Conservation (phyloP, 306 rosid species). For the Arachis hypogaea region DNA sequence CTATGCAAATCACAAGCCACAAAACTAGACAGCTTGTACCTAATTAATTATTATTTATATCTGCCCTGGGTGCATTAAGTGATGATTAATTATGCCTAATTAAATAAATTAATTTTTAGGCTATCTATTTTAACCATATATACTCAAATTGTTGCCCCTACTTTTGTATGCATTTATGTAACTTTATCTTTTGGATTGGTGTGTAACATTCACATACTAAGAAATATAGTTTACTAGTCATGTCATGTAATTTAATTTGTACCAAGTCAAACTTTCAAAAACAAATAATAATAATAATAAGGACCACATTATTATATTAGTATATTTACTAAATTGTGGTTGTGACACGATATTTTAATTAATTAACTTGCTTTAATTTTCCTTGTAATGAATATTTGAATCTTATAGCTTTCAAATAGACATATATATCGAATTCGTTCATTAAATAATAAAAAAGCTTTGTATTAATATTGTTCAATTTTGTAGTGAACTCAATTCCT, state of each 20-base stretch:
- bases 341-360: too few relatives aligned
- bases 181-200: background rate
- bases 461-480: too few relatives aligned
- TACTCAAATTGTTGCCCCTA: slow-evolving; percentile 29
- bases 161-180: background rate
- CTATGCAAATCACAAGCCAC: slow-evolving; percentile 35
- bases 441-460: too few relatives aligned
- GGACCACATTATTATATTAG: too few relatives aligned
- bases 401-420: too few relatives aligned
- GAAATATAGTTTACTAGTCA: background rate
- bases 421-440: too few relatives aligned
- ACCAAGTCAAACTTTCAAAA: too few relatives aligned
- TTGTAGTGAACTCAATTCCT: too few relatives aligned
- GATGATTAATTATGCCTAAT: slow-evolving; percentile 38
- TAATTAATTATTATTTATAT: slow-evolving; percentile 33
- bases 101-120: slow-evolving; percentile 32
- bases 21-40: slow-evolving; percentile 52
- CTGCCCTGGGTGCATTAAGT: slow-evolving; percentile 15
- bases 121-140: background rate
- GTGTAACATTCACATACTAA: background rate
- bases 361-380: too few relatives aligned
- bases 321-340: too few relatives aligned
- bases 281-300: too few relatives aligned
- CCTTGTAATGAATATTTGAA: too few relatives aligned
- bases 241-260: background rate